phyloP scores from a whole-genome alignment of 257 asterid species.

The Nicotiana obtusifolia region DNA sequence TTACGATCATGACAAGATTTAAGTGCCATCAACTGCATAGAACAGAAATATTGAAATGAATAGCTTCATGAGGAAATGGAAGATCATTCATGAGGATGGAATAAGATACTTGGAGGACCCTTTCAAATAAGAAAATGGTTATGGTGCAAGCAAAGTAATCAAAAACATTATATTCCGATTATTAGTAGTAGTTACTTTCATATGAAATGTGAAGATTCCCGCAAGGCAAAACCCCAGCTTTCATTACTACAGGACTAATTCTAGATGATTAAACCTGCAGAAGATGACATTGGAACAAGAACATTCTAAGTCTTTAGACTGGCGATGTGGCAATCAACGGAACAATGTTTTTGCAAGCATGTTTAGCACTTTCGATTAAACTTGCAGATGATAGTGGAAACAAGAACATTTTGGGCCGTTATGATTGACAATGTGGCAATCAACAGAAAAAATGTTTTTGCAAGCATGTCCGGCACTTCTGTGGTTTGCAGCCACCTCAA shows the following conservation, averaged over 20 bases:
- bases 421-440: neutral
- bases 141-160: neutral
- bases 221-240: neutral
- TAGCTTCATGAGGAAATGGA: neutral
- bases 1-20: constrained; percentile 92
- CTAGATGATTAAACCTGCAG: constrained; percentile 2
- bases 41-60: constrained; percentile 14
- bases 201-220: neutral
- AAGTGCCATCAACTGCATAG: constrained; percentile 73
- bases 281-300: neutral
- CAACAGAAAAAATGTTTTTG: neutral
- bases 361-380: neutral
- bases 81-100: neutral
- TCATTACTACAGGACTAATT: neutral
- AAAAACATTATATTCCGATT: neutral
- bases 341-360: neutral
- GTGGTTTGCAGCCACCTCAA: constrained; percentile 1
- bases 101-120: neutral
- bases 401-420: neutral
- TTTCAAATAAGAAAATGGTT: neutral
- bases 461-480: neutral
- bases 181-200: neutral
- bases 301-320: neutral
- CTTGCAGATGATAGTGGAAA: neutral
- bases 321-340: neutral